phyloP scores from a whole-genome alignment of 2,329 filamentous ascomycete genomes.

The Trichoderma aggressivum region DNA sequence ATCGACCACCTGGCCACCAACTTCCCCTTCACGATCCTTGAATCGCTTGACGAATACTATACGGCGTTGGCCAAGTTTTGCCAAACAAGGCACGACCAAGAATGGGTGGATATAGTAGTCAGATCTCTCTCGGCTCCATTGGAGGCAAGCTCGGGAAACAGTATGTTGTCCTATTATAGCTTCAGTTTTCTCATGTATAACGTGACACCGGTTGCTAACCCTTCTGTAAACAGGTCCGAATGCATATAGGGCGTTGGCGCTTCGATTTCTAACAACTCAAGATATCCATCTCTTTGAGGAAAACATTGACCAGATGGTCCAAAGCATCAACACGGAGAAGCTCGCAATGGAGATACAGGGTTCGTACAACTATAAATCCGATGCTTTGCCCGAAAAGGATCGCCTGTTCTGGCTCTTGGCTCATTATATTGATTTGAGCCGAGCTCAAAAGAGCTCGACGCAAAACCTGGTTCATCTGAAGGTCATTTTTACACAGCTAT shows the following conservation, averaged over 20 bases:
- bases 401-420: slow-evolving; percentile 62
- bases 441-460: slow-evolving; percentile 33
- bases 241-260: slow-evolving; percentile 37
- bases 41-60: slow-evolving; percentile 38
- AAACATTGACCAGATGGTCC: slow-evolving; percentile 36
- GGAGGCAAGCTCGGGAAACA: slow-evolving; percentile 15
- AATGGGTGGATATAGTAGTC: slow-evolving; percentile 26
- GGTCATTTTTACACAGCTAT: slow-evolving; percentile 53
- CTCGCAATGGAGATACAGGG: slow-evolving; percentile 39
- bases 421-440: slow-evolving; percentile 60
- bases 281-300: slow-evolving; percentile 42
- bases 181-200: neutral
- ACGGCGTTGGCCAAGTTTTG: slow-evolving; percentile 38
- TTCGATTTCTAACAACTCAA: slow-evolving; percentile 37
- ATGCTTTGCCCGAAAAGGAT: slow-evolving; percentile 32
- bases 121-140: slow-evolving; percentile 33
- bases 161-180: slow-evolving; percentile 19
- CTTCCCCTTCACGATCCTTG: slow-evolving; percentile 25
- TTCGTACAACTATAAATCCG: slow-evolving; percentile 20
- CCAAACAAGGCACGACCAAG: slow-evolving; percentile 24
- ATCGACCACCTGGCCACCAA: slow-evolving; percentile 30
- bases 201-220: neutral
- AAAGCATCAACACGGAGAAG: slow-evolving; percentile 36
- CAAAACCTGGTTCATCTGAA: slow-evolving; percentile 45
- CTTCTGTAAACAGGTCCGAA: neutral